Evolutionary conservation across 176 grass and related monocot genomes (phyloP), one percentile per base, ranked within the genome.

Genomic region (Bothriochloa decipiens): DNA sequence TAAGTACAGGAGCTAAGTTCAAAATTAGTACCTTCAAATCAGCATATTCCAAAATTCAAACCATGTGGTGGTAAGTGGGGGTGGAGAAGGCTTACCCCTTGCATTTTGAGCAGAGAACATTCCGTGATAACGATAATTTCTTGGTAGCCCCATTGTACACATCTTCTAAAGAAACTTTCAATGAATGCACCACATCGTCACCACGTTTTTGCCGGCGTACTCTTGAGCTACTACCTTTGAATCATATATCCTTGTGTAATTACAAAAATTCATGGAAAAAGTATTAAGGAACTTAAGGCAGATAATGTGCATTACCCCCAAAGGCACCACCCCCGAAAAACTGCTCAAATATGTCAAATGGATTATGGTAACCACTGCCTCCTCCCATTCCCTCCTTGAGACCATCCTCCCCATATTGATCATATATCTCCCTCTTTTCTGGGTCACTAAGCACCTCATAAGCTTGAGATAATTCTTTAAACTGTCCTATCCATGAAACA

Each of bases 381-480:
- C 86, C 86, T 85, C 91, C 91, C 91, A 91, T 91, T 89, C 93
- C 93, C 73, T 89, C 88, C 64, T 89, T 96, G 70, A 92, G 93
- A 25, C 84, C 91, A 84, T 96, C 91, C 83, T 96, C 88, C 69
- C 91, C 94, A 82, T 89, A 96, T 82, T 89, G 67, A 77, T 91
- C 88, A 61, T 96, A 92, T 67, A 87, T 81, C 6, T 91, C 86
- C 52, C 91, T 82, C 74, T 96, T 96, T 52, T 96, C 91, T 36
- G 88, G 91, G 72, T 96, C 91, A 82, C 86, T 96, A 68, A 96
- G 91, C 62, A 96, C 90, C 52, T 96, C 91, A 57, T 92, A 96
- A 55, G 88, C 91, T 82, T 92, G 88, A 79, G 91, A 89, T 75
- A 95, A 78, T 78, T 96, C 93, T 82, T 92, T 96, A 63, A 92